A percentile compares a stretch with the other conserved stretches of the same genome.
These are phyloP conservation scores for Sextonia rubra DNA, from an alignment of 164 flowering plant species.

Conservation along the genomic window DNA sequence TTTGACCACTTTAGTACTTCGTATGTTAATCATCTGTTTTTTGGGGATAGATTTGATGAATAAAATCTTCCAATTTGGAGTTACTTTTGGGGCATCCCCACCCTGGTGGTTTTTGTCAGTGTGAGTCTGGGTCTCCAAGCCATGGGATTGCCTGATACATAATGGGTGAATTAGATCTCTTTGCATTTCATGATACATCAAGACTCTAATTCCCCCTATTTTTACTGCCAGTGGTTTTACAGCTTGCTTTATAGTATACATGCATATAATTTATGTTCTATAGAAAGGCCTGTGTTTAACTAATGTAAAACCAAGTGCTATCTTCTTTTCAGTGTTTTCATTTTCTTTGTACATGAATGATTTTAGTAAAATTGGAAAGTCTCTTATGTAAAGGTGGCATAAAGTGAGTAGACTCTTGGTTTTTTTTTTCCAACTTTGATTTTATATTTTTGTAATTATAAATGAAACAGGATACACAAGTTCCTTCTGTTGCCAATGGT, in stretches of 20 bases:
- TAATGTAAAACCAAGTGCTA: background rate
- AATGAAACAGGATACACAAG: slow-evolving; percentile 48
- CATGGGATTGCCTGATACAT: background rate
- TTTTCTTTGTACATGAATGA: background rate
- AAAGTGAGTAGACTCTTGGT: background rate
- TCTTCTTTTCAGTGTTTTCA: background rate
- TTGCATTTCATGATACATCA: background rate
- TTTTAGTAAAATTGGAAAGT: background rate
- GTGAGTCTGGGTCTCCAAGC: background rate
- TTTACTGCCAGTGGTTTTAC: background rate
- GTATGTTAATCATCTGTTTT: background rate
- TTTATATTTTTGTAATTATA: background rate
- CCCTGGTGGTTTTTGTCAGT: background rate
- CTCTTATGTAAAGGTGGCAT: background rate
- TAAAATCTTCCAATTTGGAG: background rate
- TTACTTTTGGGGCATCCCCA: background rate
- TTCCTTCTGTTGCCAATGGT: slow-evolving; percentile 44
- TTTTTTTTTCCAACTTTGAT: background rate
- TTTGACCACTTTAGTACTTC: background rate
- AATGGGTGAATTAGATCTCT: too few relatives aligned
- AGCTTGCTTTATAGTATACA: background rate
- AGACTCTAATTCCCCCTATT: background rate
- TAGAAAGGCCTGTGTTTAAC: background rate
- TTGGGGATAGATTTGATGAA: background rate
- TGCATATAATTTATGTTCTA: background rate